Evolutionary conservation across 148 eudicot species (phyloP).

Genomic region (Amaranthus hypochondriacus): DNA sequence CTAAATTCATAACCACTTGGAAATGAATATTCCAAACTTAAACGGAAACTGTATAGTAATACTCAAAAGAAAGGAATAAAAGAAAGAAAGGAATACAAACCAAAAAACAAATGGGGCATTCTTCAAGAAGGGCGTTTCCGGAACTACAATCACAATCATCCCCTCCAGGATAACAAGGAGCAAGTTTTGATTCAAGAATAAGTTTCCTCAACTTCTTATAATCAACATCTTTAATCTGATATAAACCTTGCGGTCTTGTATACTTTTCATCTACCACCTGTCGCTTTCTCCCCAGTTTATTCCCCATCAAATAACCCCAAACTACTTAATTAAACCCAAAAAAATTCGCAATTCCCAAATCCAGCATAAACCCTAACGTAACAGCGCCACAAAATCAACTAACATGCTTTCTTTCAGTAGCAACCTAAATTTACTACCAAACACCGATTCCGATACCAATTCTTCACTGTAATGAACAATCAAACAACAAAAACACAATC

Average conservation of each 20-base stretch:
- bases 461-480: constrained; percentile 22
- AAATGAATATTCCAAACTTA: constrained; percentile 7
- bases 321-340: constrained; percentile 1
- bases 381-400: constrained; percentile 3
- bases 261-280: constrained; percentile 95
- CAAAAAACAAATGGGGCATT: constrained; percentile 96
- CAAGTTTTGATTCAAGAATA: constrained; percentile 86
- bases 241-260: constrained; percentile 93
- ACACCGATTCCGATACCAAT: constrained; percentile 15
- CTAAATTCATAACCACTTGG: neutral
- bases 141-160: constrained; percentile 46
- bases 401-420: constrained; percentile 4
- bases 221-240: constrained; percentile 94
- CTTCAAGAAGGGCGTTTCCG: constrained; percentile 46
- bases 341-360: neutral
- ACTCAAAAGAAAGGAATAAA: neutral
- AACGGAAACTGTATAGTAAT: neutral
- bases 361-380: constrained; percentile 21
- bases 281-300: constrained; percentile 76
- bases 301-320: constrained; percentile 60
- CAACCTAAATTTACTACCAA: constrained; percentile 7
- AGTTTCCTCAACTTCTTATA: constrained; percentile 95
- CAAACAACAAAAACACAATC: neutral
- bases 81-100: constrained; percentile 35
- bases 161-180: constrained; percentile 93